A percentile compares a stretch with the other conserved stretches of the same genome.
These are phyloP conservation scores for Incumbomyces delicatus DNA, from an alignment of 2,329 filamentous ascomycete genomes.

Conservation along the genomic window DNA sequence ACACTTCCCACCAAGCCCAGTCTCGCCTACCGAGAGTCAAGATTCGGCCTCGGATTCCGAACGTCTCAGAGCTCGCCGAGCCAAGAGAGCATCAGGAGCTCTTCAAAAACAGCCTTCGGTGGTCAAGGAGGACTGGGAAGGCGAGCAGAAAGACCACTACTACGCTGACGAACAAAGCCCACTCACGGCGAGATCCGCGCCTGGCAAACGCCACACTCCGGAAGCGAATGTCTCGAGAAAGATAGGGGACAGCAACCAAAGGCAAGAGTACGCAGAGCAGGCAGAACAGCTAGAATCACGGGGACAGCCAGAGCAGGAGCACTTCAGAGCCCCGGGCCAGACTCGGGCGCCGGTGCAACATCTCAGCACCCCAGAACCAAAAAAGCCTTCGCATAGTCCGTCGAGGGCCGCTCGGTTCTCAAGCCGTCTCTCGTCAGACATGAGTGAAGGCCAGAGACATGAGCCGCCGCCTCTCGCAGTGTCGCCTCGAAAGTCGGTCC, in stretches of 20 bases:
- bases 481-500: conserved; percentile 52
- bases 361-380: conserved; percentile 2
- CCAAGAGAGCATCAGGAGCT: conserved; percentile 21
- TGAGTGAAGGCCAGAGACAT: conserved; percentile 41
- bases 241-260: conserved; percentile 12
- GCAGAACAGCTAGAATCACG: too few species aligned
- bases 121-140: conserved; percentile 33
- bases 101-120: conserved; percentile 30
- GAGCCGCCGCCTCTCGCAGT: conserved; percentile 50
- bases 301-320: too few species aligned
- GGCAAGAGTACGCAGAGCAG: background rate
- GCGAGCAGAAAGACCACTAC: conserved; percentile 26
- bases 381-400: conserved; percentile 34
- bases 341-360: background rate
- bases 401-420: conserved; percentile 50
- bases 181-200: background rate
- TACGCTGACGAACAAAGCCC: conserved; percentile 6
- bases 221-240: conserved; percentile 21
- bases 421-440: conserved; percentile 38
- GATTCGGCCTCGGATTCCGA: conserved; percentile 23
- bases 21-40: conserved; percentile 10
- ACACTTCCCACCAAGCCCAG: conserved; percentile 10
- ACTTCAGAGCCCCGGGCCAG: background rate
- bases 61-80: conserved; percentile 16
- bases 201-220: conserved; percentile 11